phyloP scores from a whole-genome alignment of 257 asterid species.

The Osmanthus fragrans region DNA sequence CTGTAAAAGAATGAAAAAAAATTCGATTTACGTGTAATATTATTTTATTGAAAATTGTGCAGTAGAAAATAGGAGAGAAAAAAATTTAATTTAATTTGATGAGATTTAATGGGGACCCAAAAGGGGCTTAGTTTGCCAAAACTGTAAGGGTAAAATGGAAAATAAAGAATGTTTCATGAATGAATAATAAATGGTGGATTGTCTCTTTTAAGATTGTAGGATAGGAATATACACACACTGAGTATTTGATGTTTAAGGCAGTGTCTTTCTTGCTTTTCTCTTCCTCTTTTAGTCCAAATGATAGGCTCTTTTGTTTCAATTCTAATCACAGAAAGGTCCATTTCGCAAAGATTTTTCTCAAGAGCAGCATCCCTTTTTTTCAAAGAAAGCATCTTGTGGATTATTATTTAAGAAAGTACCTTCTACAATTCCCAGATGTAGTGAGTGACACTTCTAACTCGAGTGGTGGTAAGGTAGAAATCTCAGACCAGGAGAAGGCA shows the following conservation, averaged over 20 bases:
- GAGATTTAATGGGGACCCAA: too few species aligned
- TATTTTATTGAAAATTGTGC: too few species aligned
- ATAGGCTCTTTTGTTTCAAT: slow-evolving; percentile 13
- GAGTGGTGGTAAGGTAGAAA: slow-evolving; percentile 42
- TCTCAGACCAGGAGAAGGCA: slow-evolving; percentile 57
- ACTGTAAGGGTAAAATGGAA: too few species aligned
- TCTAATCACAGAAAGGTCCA: slow-evolving; percentile 43
- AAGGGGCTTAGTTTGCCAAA: too few species aligned
- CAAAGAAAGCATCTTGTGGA: slow-evolving; percentile 31
- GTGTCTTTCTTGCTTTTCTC: slow-evolving; percentile 8
- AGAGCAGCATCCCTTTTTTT: slow-evolving; percentile 26
- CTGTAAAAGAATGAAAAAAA: too few species aligned
- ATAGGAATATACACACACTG: too few species aligned
- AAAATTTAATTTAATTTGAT: too few species aligned
- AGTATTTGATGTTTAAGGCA: slow-evolving; percentile 3
- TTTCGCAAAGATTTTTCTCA: slow-evolving; percentile 23
- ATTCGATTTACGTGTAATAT: too few species aligned
- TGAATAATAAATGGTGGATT: too few species aligned
- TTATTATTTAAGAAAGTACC: slow-evolving; percentile 37
- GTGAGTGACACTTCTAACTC: slow-evolving; percentile 45
- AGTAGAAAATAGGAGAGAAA: too few species aligned
- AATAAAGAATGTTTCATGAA: too few species aligned
- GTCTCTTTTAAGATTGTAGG: too few species aligned
- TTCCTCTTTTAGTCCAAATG: not conserved
- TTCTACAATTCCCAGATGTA: slow-evolving; percentile 50